Evolutionary conservation across 805 yeast genomes (phyloP).

Genomic region (Wickerhamiella bombiphila): DNA sequence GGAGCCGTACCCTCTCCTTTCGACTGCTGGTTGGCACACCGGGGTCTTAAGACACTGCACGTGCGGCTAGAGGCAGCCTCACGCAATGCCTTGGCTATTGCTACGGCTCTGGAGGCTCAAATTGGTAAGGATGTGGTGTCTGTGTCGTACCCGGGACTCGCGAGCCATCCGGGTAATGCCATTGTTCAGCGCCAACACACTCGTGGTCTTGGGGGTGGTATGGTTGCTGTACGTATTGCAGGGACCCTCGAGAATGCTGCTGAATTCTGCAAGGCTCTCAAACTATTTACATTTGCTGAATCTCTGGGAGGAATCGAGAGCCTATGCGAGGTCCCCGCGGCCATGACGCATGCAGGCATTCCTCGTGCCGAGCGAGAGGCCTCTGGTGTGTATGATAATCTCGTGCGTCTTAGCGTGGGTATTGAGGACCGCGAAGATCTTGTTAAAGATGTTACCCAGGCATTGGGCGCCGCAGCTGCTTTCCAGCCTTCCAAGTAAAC

Average conservation of each 20-base stretch:
- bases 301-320: conserved; percentile 85
- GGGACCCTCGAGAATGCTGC: conserved; percentile 73
- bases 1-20: conserved; percentile 86
- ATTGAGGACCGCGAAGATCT: conserved; percentile 73
- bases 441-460: conserved; percentile 55
- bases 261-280: conserved; percentile 55
- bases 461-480: conserved; percentile 39
- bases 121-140: conserved; percentile 36
- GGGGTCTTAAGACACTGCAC: conserved; percentile 79
- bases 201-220: conserved; percentile 80
- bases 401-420: conserved; percentile 74
- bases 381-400: conserved; percentile 67
- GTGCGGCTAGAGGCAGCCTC: conserved; percentile 63
- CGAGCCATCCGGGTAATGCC: conserved; percentile 45
- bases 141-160: conserved; percentile 76
- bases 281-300: conserved; percentile 74
- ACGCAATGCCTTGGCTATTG: conserved; percentile 48
- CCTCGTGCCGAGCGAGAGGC: conserved; percentile 64
- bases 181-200: conserved; percentile 65
- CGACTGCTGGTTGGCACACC: conserved; percentile 84
- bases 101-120: conserved; percentile 38
- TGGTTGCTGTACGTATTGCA: conserved; percentile 72
- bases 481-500: no score
- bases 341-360: conserved; percentile 87
- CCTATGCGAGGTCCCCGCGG: conserved; percentile 73